Base-by-base conservation (phyloP, 257 asterid genomes). In the Cruciata laevipes region DNA sequence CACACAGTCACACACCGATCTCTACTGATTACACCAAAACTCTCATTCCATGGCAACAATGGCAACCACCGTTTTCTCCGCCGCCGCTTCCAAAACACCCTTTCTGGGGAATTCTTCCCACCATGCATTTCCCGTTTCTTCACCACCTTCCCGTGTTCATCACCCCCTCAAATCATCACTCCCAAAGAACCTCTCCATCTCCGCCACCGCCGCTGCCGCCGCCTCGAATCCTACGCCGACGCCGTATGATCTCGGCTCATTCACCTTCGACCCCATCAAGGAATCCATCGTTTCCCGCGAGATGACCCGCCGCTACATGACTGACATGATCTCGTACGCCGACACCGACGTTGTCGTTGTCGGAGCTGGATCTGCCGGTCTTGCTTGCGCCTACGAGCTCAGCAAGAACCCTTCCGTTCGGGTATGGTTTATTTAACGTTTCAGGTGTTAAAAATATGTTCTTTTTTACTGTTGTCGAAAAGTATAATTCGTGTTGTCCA, bases 321-420 rank as follows among this genome's bases (percentile, higher is more conserved):
- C 32, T 40, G 96, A 86, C 57, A 86, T 88, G 96, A 86, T 88
- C 72, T 84, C 93, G 47, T 71, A 84, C 73, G 96, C 96, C 25
- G 93, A 88, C 69, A 88, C 96, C 21, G 94, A 88, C 53, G 91
- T 86, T 30, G 84, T 88, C 63, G 66, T 88, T 14, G 88, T 84
- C n/a, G 96, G 96, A n/a, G 96, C 96, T 16, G 96, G 96, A 1
- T 86, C 90, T 23, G 90, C 90, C 20, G 90, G 92, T 0, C 85
- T 88, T 58, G 84, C 94, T 30, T 88, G 93, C 73, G 93, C 93
- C 47, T 85, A 85, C 73, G 93, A 88, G 66, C 83, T 88, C 75
- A 79, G 83, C 82, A 83, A 85, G 77, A 79, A 87, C 69, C 95
- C 92, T 49, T 12, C 73, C 67, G 80, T 82, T 0, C 81, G 40